Conservation (phyloP, 192 early-diverging fungal genomes). For the Linderina pennispora region DNA sequence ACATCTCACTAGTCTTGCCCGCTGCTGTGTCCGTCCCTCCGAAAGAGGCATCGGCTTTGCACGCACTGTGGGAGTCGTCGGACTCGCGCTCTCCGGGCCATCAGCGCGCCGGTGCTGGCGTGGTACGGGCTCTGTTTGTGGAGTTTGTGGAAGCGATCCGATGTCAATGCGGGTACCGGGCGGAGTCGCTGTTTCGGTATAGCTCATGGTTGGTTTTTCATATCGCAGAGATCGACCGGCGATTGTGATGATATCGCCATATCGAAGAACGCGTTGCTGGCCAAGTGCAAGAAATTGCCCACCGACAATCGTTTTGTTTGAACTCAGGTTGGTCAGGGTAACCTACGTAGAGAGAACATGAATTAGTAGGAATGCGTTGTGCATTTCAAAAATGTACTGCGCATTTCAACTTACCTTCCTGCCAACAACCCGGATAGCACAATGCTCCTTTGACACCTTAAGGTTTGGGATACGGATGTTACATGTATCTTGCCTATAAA, state of each 20-base stretch:
- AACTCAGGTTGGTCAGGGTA: slow-evolving; percentile 27
- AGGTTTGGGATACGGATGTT: slow-evolving; percentile 39
- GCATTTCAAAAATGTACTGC: background rate
- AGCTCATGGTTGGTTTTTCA: slow-evolving; percentile 8
- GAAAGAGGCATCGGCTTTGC: no score
- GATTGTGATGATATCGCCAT: slow-evolving; percentile 34
- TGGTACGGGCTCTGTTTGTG: no score
- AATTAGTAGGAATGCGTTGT: background rate
- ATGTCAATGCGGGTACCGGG: no score
- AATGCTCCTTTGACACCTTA: slow-evolving; percentile 42
- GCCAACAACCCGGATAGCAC: slow-evolving; percentile 10
- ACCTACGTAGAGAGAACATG: slow-evolving; percentile 7
- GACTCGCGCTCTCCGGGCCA: no score
- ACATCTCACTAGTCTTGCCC: no score
- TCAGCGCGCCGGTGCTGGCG: no score
- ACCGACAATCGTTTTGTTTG: slow-evolving; percentile 24
- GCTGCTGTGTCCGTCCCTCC: no score
- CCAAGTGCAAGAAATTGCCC: background rate
- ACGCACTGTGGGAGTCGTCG: no score
- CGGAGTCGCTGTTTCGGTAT: no score
- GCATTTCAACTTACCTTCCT: slow-evolving; percentile 9
- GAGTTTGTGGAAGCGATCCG: no score
- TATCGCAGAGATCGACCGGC: slow-evolving; percentile 37
- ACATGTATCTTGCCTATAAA: slow-evolving; percentile 32
- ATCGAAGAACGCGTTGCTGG: slow-evolving; percentile 12